phyloP scores from a whole-genome alignment of 2,329 filamentous ascomycete species.

The Phialocephala sp. region DNA sequence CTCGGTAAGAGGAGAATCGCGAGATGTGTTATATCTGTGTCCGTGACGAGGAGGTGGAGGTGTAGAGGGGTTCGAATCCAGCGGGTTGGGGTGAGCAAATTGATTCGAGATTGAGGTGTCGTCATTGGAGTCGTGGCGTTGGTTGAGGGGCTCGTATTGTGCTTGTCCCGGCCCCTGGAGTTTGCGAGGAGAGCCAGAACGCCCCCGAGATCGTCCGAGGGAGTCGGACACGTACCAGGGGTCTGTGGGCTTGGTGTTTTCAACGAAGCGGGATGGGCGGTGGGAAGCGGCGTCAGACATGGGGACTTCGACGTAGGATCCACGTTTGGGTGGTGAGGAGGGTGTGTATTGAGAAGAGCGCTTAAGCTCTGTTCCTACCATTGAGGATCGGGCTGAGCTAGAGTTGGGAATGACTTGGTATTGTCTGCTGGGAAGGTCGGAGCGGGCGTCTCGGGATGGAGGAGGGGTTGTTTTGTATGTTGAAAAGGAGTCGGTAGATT shows the following conservation, averaged over 20 bases:
- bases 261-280: constrained; percentile 24
- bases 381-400: constrained; percentile 51
- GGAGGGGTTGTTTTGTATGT: constrained; percentile 57
- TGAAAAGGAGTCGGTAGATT: constrained; percentile 62
- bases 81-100: constrained; percentile 53
- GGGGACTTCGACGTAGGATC: constrained; percentile 56
- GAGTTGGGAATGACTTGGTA: constrained; percentile 54
- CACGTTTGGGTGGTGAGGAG: constrained; percentile 42
- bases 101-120: constrained; percentile 14
- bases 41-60: constrained; percentile 33
- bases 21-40: constrained; percentile 47
- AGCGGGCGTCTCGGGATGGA: constrained; percentile 58
- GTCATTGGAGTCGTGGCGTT: constrained; percentile 49
- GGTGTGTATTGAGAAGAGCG: constrained; percentile 48
- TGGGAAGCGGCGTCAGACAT: constrained; percentile 16
- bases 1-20: constrained; percentile 49
- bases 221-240: constrained; percentile 42
- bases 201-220: constrained; percentile 38
- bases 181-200: constrained; percentile 38
- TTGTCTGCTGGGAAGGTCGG: constrained; percentile 60
- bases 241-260: constrained; percentile 18
- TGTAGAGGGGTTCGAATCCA: constrained; percentile 56
- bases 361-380: constrained; percentile 50
- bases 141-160: constrained; percentile 40
- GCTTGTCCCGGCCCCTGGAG: constrained; percentile 13